Evolutionary conservation across 306 rosid species (phyloP).

Genomic region (Medicago arabica): DNA sequence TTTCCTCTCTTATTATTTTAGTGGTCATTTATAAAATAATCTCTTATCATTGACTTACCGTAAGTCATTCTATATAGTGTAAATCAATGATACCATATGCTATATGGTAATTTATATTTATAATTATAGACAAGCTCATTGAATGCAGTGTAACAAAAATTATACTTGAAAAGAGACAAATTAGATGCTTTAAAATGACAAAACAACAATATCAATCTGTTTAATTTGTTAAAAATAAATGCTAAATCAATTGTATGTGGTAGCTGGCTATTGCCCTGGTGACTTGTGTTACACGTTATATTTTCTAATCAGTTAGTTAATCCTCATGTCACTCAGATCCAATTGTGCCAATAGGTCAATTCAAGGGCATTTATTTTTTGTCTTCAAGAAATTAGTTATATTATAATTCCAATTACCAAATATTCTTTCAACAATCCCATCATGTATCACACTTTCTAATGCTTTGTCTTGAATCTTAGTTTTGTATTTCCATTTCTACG

Average conservation of each 20-base stretch:
- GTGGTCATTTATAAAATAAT: no score
- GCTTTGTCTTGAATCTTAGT: slow-evolving; percentile 42
- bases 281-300: slow-evolving; percentile 38
- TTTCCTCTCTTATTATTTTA: no score
- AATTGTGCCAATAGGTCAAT: slow-evolving; percentile 32
- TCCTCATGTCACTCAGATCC: slow-evolving; percentile 32
- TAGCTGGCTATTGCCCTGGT: slow-evolving; percentile 17
- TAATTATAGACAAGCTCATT: no score
- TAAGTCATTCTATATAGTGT: no score
- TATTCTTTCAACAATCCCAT: slow-evolving; percentile 35
- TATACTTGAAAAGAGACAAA: neutral
- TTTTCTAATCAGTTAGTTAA: slow-evolving; percentile 43
- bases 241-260: slow-evolving; percentile 15
- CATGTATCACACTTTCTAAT: slow-evolving; percentile 28
- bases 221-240: slow-evolving; percentile 19
- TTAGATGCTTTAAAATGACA: slow-evolving; percentile 23
- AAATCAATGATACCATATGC: no score
- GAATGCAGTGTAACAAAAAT: no score
- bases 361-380: slow-evolving; percentile 7
- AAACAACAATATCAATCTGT: slow-evolving; percentile 19
- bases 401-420: slow-evolving; percentile 12
- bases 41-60: no score
- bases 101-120: no score
- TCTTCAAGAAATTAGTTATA: neutral
- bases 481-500: slow-evolving; percentile 6